phyloP scores from a whole-genome alignment of 2,329 filamentous ascomycete species.

The Neurospora sp. region DNA sequence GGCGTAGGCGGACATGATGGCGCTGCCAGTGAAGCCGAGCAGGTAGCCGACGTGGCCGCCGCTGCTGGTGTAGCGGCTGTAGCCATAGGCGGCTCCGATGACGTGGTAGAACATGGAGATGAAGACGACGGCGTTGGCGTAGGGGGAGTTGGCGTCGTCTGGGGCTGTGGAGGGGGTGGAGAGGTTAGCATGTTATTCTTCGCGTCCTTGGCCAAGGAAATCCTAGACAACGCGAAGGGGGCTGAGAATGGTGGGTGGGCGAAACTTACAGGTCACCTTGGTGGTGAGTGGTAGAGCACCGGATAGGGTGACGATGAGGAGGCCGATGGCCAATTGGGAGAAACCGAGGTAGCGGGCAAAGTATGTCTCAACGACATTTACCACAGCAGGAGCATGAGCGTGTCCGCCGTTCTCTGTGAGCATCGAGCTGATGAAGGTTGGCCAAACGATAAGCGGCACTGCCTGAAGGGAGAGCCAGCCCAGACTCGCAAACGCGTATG shows the following conservation, averaged over 20 bases:
- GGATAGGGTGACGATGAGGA: constrained; percentile 57
- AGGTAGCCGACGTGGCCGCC: constrained; percentile 45
- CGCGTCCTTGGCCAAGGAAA: not conserved
- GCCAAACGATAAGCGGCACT: constrained; percentile 36
- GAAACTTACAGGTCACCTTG: constrained; percentile 27
- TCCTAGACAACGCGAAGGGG: too few relatives aligned
- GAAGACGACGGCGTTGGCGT: constrained; percentile 55
- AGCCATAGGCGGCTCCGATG: constrained; percentile 53
- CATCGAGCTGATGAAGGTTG: constrained; percentile 35
- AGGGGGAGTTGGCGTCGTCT: constrained; percentile 42
- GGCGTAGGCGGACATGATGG: constrained; percentile 49
- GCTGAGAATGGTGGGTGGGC: not conserved
- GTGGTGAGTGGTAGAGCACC: constrained; percentile 58
- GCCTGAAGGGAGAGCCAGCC: constrained; percentile 41
- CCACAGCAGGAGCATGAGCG: not conserved
- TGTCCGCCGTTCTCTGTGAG: constrained; percentile 18
- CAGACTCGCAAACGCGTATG: constrained; percentile 41
- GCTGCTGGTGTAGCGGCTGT: constrained; percentile 51
- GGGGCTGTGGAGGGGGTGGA: constrained; percentile 10
- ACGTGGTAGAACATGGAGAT: constrained; percentile 59
- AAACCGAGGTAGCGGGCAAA: constrained; percentile 63
- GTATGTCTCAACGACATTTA: constrained; percentile 56
- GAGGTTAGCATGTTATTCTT: not conserved
- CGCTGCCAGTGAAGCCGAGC: constrained; percentile 48
- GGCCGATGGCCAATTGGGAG: constrained; percentile 52